These are phyloP conservation scores for Phytophthora macrochlamydospora DNA, from an alignment of 352 stramenopile species.

Conservation along the genomic window DNA sequence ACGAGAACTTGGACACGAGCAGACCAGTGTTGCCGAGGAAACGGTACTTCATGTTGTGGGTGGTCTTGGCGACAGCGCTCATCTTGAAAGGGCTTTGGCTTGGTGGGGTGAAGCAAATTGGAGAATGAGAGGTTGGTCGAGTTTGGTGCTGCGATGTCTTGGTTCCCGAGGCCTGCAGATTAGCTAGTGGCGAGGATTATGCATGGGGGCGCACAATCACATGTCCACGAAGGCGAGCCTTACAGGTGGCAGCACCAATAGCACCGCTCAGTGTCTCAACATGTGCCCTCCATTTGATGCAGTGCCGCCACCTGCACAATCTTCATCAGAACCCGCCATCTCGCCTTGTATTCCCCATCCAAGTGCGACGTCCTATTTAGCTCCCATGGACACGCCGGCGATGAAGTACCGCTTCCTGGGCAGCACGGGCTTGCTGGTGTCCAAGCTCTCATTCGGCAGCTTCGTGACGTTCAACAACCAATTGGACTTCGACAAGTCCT, in stretches of 20 bases:
- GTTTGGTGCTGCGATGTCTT: neutral
- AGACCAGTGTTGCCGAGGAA: conserved; percentile 52
- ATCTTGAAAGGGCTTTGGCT: conserved; percentile 4
- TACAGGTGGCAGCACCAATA: too few relatives aligned
- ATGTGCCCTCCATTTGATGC: too few relatives aligned
- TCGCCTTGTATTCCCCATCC: neutral
- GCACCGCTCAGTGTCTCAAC: too few relatives aligned
- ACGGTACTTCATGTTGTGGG: conserved; percentile 52
- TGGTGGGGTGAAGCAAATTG: conserved; percentile 6
- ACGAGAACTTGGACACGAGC: conserved; percentile 52
- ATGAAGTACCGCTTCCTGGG: conserved; percentile 63
- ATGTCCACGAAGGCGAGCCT: too few relatives aligned
- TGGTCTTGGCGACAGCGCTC: conserved; percentile 27
- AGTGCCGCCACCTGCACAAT: too few relatives aligned
- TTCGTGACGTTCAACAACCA: conserved; percentile 55
- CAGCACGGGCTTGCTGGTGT: conserved; percentile 52
- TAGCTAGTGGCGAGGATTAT: neutral
- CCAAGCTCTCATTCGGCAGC: conserved; percentile 50
- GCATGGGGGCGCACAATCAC: too few relatives aligned
- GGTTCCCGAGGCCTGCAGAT: neutral
- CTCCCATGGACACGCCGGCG: conserved; percentile 8
- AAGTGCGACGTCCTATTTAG: conserved; percentile 1
- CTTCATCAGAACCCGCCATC: neutral
- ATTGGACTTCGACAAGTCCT: conserved; percentile 52
- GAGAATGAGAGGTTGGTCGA: conserved; percentile 8